Evolutionary conservation across 2,329 filamentous ascomycete species (phyloP).

Genomic region (Clonostachys sp.): DNA sequence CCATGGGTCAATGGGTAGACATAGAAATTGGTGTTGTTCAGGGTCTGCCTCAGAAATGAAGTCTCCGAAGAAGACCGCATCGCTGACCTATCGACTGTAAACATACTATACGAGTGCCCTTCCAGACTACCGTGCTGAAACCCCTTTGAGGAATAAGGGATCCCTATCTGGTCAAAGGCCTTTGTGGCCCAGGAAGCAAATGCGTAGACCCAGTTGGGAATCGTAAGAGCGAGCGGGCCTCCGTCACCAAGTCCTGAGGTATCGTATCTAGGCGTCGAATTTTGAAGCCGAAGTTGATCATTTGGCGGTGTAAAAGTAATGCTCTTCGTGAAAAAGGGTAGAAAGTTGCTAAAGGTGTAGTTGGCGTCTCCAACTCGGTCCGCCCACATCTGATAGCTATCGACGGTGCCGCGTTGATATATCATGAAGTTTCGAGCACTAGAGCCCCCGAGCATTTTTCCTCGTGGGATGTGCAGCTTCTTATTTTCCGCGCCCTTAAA

Average conservation of each 20-base stretch:
- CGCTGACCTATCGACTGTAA: conserved; percentile 2
- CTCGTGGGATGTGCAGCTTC: no score
- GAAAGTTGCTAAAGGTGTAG: conserved; percentile 17
- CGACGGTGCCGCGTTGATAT: no score
- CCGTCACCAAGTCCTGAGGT: conserved; percentile 7
- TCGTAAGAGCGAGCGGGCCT: conserved; percentile 16
- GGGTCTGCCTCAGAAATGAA: conserved; percentile 19
- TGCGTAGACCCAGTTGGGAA: conserved; percentile 12
- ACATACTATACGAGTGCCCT: conserved; percentile 10
- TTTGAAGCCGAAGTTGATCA: conserved; percentile 7
- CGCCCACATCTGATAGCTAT: conserved; percentile 13
- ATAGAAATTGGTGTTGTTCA: conserved; percentile 19
- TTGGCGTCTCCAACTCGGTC: conserved; percentile 18
- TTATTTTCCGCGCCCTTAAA: no score
- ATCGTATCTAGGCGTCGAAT: conserved; percentile 5
- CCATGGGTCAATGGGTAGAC: conserved; percentile 32
- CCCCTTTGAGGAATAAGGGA: conserved; percentile 9
- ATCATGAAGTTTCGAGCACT: background rate
- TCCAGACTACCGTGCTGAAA: conserved; percentile 12
- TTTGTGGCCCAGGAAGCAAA: conserved; percentile 11
- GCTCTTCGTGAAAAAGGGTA: conserved; percentile 23
- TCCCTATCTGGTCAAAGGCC: conserved; percentile 15
- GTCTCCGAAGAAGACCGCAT: conserved; percentile 14
- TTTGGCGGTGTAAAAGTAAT: conserved; percentile 20
- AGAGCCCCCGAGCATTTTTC: background rate